phyloP scores from a whole-genome alignment of 1,139 yeast genomes.

The Tardiomyces blankii region DNA sequence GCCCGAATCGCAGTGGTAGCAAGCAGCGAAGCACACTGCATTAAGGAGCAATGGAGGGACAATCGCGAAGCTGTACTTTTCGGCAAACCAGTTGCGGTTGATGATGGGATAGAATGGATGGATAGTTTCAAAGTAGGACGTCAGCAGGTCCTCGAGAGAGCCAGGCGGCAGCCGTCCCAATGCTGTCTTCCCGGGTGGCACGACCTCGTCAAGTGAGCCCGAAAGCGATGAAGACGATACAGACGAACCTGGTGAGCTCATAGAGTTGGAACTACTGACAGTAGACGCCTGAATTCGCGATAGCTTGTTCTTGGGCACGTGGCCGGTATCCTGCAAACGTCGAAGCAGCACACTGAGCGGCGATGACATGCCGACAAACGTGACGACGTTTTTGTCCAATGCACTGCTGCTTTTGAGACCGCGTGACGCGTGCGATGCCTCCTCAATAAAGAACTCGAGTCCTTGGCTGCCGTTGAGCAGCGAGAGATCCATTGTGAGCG shows the following conservation, averaged over 20 bases:
- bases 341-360: constrained; percentile 8
- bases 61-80: constrained; percentile 1
- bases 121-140: constrained; percentile 5
- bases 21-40: constrained; percentile 9
- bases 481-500: neutral
- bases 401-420: constrained; percentile 3
- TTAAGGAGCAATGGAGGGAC: constrained; percentile 7
- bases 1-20: constrained; percentile 9
- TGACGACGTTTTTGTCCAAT: constrained; percentile 4
- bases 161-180: neutral
- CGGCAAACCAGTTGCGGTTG: constrained; percentile 9
- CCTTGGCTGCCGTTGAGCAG: neutral
- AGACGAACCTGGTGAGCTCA: neutral
- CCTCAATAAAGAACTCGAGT: constrained; percentile 1
- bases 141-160: constrained; percentile 5
- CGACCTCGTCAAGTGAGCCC: constrained; percentile 1
- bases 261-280: neutral
- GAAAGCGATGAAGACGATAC: neutral
- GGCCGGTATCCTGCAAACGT: constrained; percentile 8
- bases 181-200: constrained; percentile 2
- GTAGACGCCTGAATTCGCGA: neutral
- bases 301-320: constrained; percentile 3
- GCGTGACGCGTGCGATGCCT: constrained; percentile 2
- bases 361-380: constrained; percentile 9
- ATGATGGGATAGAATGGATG: constrained; percentile 11